These are phyloP conservation scores for Parachaetomium inaequale DNA, from an alignment of 495 filamentous ascomycete genomes.

Conservation along the genomic window DNA sequence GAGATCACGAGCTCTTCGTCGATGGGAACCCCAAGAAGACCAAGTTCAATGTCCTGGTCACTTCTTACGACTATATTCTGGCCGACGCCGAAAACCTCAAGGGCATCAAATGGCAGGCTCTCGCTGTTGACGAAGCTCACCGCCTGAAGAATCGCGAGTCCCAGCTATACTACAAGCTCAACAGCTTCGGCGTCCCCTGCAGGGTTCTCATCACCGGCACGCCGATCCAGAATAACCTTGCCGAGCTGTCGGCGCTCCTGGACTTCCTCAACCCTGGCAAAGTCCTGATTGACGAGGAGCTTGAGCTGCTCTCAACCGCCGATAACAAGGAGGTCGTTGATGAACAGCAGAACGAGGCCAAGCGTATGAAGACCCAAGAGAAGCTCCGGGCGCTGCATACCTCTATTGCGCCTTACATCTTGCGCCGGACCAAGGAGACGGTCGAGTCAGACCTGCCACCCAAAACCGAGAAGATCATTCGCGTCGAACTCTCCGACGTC, in stretches of 20 bases:
- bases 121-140: conserved; percentile 95
- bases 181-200: conserved; percentile 78
- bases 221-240: conserved; percentile 93
- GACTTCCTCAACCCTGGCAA: conserved; percentile 93
- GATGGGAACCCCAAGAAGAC: conserved; percentile 77
- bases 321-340: conserved; percentile 38
- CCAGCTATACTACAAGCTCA: conserved; percentile 79
- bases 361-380: conserved; percentile 32
- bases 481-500: conserved; percentile 90
- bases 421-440: conserved; percentile 94
- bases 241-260: conserved; percentile 84
- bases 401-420: conserved; percentile 82
- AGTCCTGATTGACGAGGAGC: conserved; percentile 79
- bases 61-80: conserved; percentile 92
- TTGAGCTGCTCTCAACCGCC: conserved; percentile 56
- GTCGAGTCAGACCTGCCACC: conserved; percentile 94
- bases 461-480: conserved; percentile 98
- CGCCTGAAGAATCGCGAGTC: conserved; percentile 94
- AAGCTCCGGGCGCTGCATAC: conserved; percentile 62
- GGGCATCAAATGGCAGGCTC: conserved; percentile 93
- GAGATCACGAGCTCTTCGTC: conserved; percentile 80
- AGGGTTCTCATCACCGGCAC: conserved; percentile 94
- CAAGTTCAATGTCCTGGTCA: conserved; percentile 93
- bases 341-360: conserved; percentile 36
- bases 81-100: conserved; percentile 72